Percentiles rank a stretch among this genome's conserved stretches.
Evolutionary conservation across 495 filamentous ascomycete genomes (phyloP).

Genomic region (Sabuloglossum arenarium): DNA sequence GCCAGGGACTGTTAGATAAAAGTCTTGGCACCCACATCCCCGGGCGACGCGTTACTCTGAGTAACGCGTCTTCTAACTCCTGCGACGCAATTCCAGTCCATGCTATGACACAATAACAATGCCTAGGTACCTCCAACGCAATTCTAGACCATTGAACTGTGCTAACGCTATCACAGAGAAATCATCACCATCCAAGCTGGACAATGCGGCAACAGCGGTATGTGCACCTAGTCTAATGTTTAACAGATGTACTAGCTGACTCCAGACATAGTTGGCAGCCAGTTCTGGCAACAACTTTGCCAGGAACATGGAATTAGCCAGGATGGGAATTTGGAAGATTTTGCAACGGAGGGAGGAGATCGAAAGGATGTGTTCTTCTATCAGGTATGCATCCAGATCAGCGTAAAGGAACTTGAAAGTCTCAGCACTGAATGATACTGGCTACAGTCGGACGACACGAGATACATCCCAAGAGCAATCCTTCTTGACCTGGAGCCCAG

Average conservation of each 20-base stretch:
- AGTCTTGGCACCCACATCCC: not conserved
- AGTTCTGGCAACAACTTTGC: conserved; percentile 96
- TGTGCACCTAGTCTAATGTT: conserved; percentile 17
- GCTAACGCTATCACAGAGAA: conserved; percentile 36
- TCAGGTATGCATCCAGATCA: conserved; percentile 28
- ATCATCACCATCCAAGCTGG: conserved; percentile 98
- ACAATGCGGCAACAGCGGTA: conserved; percentile 98
- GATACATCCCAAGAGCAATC: conserved; percentile 94
- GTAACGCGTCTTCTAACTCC: not conserved
- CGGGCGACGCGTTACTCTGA: too few species aligned
- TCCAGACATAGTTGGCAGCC: conserved; percentile 42
- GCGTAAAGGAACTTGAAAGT: not conserved
- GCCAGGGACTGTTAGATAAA: too few species aligned
- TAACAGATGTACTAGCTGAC: conserved; percentile 4
- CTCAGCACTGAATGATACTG: not conserved
- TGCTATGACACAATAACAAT: not conserved
- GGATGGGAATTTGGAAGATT: conserved; percentile 89
- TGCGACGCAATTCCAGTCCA: not conserved
- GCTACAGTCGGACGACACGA: conserved; percentile 65
- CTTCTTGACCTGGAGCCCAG: conserved; percentile 86
- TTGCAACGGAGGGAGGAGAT: conserved; percentile 89
- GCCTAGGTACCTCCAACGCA: not conserved
- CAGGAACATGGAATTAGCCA: conserved; percentile 95
- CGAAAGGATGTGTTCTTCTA: conserved; percentile 99
- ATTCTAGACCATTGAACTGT: not conserved